A percentile compares a stretch with the other conserved stretches of the same genome.
These are phyloP conservation scores for Arabidopsis thaliana DNA, from an alignment of 345 rosid genomes.

Conservation along the genomic window DNA sequence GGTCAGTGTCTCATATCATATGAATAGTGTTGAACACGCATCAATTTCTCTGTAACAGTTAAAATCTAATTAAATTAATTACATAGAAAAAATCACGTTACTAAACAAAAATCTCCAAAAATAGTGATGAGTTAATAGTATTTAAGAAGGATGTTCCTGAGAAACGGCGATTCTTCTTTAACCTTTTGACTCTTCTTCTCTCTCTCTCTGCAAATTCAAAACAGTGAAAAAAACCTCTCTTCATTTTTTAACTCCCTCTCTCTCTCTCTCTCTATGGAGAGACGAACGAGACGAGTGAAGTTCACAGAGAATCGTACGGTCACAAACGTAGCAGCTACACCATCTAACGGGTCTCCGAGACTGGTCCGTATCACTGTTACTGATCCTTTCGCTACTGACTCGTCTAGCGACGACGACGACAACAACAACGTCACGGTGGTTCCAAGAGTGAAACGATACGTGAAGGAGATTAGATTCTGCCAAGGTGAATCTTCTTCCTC, in stretches of 20 bases:
- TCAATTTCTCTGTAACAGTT: constrained; percentile 13
- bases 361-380: constrained; percentile 35
- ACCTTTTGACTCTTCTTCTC: constrained; percentile 24
- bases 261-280: constrained; percentile 34
- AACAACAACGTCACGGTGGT: neutral
- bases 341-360: constrained; percentile 25
- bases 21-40: constrained; percentile 14
- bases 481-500: neutral
- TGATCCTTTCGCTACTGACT: constrained; percentile 45
- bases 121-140: neutral
- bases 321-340: constrained; percentile 6
- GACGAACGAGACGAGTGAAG: constrained; percentile 44
- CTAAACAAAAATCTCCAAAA: constrained; percentile 13
- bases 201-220: constrained; percentile 4
- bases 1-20: neutral
- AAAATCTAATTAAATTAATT: neutral
- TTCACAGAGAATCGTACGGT: constrained; percentile 42
- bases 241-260: neutral
- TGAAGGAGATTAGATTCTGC: constrained; percentile 37
- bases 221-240: constrained; percentile 19
- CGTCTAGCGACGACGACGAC: constrained; percentile 43
- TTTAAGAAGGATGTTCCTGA: constrained; percentile 29
- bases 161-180: constrained; percentile 32
- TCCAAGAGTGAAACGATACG: constrained; percentile 38
- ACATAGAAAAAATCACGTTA: constrained; percentile 6